A percentile compares a stretch with the other conserved stretches of the same genome.
phyloP scores from a whole-genome alignment of 192 early-diverging fungal species.

The Backusella parvicylindrica region DNA sequence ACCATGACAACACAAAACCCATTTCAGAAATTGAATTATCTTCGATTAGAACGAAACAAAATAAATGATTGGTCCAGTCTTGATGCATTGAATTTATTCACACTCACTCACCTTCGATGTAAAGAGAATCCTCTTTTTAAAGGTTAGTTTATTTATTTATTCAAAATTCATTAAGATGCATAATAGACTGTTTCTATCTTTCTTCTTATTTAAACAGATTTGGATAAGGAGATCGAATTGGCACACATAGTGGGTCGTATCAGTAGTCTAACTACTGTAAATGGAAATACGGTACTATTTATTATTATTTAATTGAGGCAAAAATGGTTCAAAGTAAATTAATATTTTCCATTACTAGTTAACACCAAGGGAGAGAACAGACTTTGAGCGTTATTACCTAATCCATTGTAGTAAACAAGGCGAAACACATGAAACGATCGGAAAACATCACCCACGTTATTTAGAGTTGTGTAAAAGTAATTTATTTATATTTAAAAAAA shows the following conservation, averaged over 20 bases:
- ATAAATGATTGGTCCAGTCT: constrained; percentile 42
- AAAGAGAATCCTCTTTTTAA: constrained; percentile 43
- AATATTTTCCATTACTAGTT: constrained; percentile 21
- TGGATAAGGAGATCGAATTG: constrained; percentile 19
- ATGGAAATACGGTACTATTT: constrained; percentile 50
- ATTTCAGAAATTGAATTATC: constrained; percentile 32
- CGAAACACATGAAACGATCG: constrained; percentile 33
- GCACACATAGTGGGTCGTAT: constrained; percentile 43
- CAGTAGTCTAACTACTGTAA: constrained; percentile 32
- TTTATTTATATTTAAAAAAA: neutral
- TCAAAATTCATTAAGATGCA: neutral
- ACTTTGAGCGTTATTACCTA: constrained; percentile 55
- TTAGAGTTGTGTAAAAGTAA: constrained; percentile 47
- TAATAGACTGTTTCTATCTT: neutral
- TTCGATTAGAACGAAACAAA: constrained; percentile 47
- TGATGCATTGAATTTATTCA: constrained; percentile 39
- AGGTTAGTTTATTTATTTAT: neutral
- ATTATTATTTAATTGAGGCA: neutral
- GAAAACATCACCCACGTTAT: constrained; percentile 44
- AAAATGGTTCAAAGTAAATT: neutral
- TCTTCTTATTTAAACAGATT: constrained; percentile 8
- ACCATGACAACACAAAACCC: constrained; percentile 12
- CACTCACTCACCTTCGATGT: constrained; percentile 37
- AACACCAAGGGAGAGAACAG: constrained; percentile 27
- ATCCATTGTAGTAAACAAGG: constrained; percentile 32